Evolutionary conservation across 1,284 basidiomycete genomes (phyloP), one percentile per base, ranked within the genome.

Genomic region (Apiotrichum porosum): DNA sequence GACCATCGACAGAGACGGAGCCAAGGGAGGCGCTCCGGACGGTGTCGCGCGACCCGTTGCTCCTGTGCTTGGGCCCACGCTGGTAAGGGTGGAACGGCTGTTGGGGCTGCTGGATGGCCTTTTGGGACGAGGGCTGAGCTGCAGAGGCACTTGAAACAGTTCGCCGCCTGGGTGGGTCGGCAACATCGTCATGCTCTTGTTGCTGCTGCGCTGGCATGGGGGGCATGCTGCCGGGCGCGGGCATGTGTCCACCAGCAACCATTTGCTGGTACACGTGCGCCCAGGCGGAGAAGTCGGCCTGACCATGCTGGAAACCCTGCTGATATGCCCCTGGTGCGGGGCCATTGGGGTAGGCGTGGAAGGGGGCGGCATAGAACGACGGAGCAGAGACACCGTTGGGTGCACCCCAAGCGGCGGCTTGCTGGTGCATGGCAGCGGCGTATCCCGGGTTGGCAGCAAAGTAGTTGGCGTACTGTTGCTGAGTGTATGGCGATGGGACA

Each of bases 251-350:
- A 45, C 61, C 62, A 41, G 63, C 62, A 12, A 69, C 57, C 68
- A 70, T 70, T 22, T 69, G 68, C 40, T 68, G 64, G 43, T 71
- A 71, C n/a, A 67, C 68, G 45, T 67, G 63, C 18, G 69, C 62
- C 69, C 69, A 71, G 10, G 68, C 68, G 12, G 65, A 61, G 43
- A 69, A 70, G 44, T 71, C 68, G 18, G 60, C 57, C 32, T 58
- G 63, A 30, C 40, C 40, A 2, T 48, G 51, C 47, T 65, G 65
- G 15, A 33, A 21, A 31, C 40, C 40, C 32, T 65, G 68, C 33
- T 51, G 56, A 37, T 61, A 64, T 39, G 39, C 33, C 45, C 48
- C 23, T 43, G 49, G 21, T 34, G 42, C 24, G 3, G 21, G 24
- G 10, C 35, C 40, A 24, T 33, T 36, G n/a, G 54, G 47, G 38